Evolutionary conservation across 2,329 filamentous ascomycete species (phyloP).

Genomic region (Aspergillus piperis): DNA sequence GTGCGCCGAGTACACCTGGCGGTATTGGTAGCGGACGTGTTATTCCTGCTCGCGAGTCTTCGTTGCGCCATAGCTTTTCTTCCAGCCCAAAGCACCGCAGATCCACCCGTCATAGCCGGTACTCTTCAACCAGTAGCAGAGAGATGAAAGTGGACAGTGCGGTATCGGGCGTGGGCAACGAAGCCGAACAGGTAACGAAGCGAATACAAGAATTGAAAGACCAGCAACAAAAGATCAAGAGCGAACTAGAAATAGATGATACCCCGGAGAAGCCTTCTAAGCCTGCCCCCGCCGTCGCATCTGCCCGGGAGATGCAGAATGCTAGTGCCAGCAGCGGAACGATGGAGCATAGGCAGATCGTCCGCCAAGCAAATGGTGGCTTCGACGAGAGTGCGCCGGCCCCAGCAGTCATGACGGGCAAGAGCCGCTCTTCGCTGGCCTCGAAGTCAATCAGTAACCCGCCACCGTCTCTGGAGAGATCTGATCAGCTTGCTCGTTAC

Average conservation of each 20-base stretch:
- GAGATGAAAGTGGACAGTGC: slow-evolving; percentile 44
- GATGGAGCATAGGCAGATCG: slow-evolving; percentile 16
- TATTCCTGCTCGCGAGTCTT: slow-evolving; percentile 70
- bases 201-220: slow-evolving; percentile 60
- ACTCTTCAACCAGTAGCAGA: slow-evolving; percentile 40
- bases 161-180: slow-evolving; percentile 40
- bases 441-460: slow-evolving; percentile 31
- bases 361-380: slow-evolving; percentile 6
- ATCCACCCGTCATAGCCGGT: slow-evolving; percentile 49
- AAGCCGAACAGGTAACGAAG: slow-evolving; percentile 59
- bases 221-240: slow-evolving; percentile 57
- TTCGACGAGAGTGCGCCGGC: slow-evolving; percentile 67
- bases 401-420: slow-evolving; percentile 65
- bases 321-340: slow-evolving; percentile 5
- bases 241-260: slow-evolving; percentile 46
- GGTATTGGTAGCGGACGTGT: slow-evolving; percentile 51
- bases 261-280: slow-evolving; percentile 30
- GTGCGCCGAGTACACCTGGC: slow-evolving; percentile 32
- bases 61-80: slow-evolving; percentile 59
- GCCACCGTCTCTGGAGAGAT: slow-evolving; percentile 32
- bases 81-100: slow-evolving; percentile 56
- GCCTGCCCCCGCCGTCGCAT: slow-evolving; percentile 16
- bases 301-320: slow-evolving; percentile 17
- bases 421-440: slow-evolving; percentile 42
- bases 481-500: slow-evolving; percentile 31